Base-by-base conservation (phyloP, 192 early-diverging fungal species). In the Coemansia sp. region DNA sequence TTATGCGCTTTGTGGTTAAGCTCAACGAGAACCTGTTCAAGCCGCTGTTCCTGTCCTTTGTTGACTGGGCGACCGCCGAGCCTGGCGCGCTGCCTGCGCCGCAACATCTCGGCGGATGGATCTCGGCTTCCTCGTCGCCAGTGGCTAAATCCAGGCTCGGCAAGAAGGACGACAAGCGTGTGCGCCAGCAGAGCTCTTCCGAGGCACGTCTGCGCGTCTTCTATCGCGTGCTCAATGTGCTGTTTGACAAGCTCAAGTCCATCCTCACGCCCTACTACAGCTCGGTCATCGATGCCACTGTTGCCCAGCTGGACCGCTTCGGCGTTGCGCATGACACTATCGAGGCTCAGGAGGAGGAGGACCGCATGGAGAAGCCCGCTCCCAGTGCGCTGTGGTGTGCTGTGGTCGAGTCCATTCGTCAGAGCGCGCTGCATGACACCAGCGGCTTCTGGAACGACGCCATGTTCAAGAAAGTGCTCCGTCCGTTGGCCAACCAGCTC, bases 11-110 rank as follows among this genome's bases (percentile, higher is more conserved):
- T 44, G 87, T 93, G 0, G 84, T 96, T 84, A 94, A 92, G 70
- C 80, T 98, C 64, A 99, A 94, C 77, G 97, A 97, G 68, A 89
- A 88, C 15, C 74, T 92, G 41, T 99, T 99, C 91, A 92, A 91
- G 64, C 95, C 95, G 9, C 55, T 97, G 70, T 97, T 92, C 86
- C 77, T 94, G 57, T 91, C 92, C 69, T 72, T 92, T 41, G 81
- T 93, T 29, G 73, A 81, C 37, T 81, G 73, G 80, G 70, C 68
- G 7, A 69, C 64, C 14, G 57, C 61, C 5, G 71, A 63, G 11
- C 22, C 40, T 14, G 33, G 30, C 41, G 13, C 41, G 37, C 54
- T 61, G 50, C 57, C 61, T 10, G 40, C 60, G 6, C 47, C 50
- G n/a, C 41, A 45, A 0, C 28, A 30, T 8, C 52, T 19, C 8